Base-by-base conservation (phyloP, 441 rosid species). In the Isatis lusitanica region DNA sequence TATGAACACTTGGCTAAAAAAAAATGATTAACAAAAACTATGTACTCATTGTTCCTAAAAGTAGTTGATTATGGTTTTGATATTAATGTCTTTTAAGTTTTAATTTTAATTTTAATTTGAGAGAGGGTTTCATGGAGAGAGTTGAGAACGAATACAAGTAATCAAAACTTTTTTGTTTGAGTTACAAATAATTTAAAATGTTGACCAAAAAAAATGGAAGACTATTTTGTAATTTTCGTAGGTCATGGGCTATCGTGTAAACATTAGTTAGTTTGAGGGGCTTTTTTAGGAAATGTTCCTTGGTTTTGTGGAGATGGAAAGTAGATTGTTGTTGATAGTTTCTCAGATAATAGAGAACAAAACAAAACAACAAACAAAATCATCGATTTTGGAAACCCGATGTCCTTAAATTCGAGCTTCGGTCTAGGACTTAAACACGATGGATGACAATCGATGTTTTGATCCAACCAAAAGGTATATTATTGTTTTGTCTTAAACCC, bases 381-480 rank as follows among this genome's bases (percentile, higher is more conserved):
- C 66, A 52, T 21, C 21, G 36, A 56, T 7, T 46, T 69, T 36
- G 51, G 66, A 77, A 69, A 78, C 13, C 66, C 70, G 65, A 85
- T 86, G 88, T 81, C 82, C 81, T 83, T 85, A 55, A 74, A 71
- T 66, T 74, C 59, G 65, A 79, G 70, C 66, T 76, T 84, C 17
- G 74, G 74, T 70, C 78, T 48, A 78, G 79, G 70, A 74, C 67
- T 60, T 75, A 68, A 72, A 18, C 68, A 68, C 60, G 69, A 77
- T 62, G 83, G 79, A 64, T 64, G 64, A 72, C 68, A 56, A 78
- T 80, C 85, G 76, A 53, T 72, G 66, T 46, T 76, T 76, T 65
- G 85, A 80, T 74, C 68, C 82, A 26, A 21, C 80, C 68, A 81
- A 63, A 71, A 85, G 89, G 93, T 88, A 75, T 53, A 16, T 26